phyloP scores from a whole-genome alignment of 129 eudicot genomes.

The Flaveria linearis region DNA sequence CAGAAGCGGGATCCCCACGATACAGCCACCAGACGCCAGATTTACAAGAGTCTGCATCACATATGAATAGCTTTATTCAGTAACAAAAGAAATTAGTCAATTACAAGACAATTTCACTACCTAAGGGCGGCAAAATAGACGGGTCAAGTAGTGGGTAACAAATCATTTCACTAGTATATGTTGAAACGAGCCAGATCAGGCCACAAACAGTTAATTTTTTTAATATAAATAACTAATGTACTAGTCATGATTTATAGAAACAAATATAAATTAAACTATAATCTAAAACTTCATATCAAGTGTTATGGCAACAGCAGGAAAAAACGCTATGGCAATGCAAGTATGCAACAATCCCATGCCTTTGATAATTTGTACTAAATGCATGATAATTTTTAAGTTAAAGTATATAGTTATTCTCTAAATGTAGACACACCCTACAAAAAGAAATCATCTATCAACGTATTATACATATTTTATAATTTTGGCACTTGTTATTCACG shows the following conservation, averaged over 20 bases:
- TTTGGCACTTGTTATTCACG: no score
- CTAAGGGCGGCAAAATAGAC: no score
- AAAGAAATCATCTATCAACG: no score
- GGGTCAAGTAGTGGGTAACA: neutral
- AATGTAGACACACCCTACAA: no score
- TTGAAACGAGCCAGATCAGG: neutral
- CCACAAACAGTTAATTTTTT: neutral
- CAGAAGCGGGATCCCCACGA: conserved; percentile 73
- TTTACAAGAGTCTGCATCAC: conserved; percentile 70
- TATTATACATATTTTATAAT: no score
- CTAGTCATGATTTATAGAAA: neutral
- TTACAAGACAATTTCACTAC: neutral
- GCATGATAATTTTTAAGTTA: no score
- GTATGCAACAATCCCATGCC: no score
- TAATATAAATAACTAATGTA: neutral
- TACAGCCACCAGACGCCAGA: conserved; percentile 76
- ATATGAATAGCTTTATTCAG: neutral
- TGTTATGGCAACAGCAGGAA: no score
- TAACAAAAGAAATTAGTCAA: neutral
- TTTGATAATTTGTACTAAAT: no score
- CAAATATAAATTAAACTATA: neutral
- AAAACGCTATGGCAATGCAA: no score
- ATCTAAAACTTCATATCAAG: neutral
- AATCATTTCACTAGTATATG: neutral
- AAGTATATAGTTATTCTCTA: no score